Evolutionary conservation across 768 basidiomycete genomes (phyloP).

Genomic region (Leccinellum albellum): DNA sequence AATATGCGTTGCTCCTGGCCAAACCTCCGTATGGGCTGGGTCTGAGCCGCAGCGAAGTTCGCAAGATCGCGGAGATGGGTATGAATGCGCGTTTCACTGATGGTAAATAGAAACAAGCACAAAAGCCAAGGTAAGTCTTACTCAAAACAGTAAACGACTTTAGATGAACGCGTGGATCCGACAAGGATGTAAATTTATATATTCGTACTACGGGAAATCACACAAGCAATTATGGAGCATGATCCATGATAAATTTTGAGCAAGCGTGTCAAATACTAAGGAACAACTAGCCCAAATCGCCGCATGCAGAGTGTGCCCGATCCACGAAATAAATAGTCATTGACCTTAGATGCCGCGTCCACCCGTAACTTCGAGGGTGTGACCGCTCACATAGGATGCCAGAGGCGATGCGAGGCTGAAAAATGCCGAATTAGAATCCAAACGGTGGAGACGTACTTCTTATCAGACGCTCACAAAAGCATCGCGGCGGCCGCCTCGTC

Average conservation of each 20-base stretch:
- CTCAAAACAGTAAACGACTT: neutral
- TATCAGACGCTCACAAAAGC: slow-evolving; percentile 59
- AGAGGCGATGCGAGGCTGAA: slow-evolving; percentile 71
- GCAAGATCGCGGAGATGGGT: slow-evolving; percentile 55
- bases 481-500: slow-evolving; percentile 77
- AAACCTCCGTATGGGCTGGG: slow-evolving; percentile 69
- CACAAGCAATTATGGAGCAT: neutral
- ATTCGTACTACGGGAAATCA: neutral
- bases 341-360: slow-evolving; percentile 62
- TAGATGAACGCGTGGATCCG: neutral
- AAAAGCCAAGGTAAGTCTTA: neutral
- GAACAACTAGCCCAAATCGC: neutral
- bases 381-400: slow-evolving; percentile 76
- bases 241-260: neutral
- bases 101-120: neutral
- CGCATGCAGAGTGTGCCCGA: neutral
- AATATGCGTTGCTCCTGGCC: slow-evolving; percentile 79
- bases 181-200: neutral
- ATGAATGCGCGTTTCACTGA: slow-evolving; percentile 37
- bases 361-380: slow-evolving; percentile 82
- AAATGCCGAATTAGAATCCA: slow-evolving; percentile 7
- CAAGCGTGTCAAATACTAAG: neutral
- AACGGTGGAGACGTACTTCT: neutral
- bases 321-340: neutral
- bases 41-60: slow-evolving; percentile 54